phyloP scores from a whole-genome alignment of 148 eudicot genomes.

The Chenopodium quinoa region DNA sequence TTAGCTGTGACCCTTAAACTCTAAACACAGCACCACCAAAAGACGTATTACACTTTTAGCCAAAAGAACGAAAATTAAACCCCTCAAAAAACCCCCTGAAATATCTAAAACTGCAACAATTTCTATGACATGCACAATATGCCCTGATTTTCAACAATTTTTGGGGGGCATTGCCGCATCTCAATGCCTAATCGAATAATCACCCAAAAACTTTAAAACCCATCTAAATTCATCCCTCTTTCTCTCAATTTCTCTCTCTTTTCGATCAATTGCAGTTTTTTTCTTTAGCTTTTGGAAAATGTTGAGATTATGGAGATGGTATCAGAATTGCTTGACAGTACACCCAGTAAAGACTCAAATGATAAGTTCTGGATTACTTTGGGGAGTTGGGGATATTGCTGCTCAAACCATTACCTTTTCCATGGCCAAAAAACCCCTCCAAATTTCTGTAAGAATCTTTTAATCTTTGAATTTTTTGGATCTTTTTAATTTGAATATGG shows the following conservation, averaged over 20 bases:
- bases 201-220: conserved; percentile 4
- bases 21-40: not conserved
- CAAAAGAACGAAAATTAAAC: not conserved
- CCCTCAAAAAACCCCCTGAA: not conserved
- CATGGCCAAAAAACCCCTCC: conserved; percentile 34
- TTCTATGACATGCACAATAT: not conserved
- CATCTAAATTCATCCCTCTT: not conserved
- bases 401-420: conserved; percentile 76
- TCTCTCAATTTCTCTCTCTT: not conserved
- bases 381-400: conserved; percentile 89
- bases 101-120: not conserved
- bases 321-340: conserved; percentile 68
- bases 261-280: not conserved
- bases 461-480: not conserved
- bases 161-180: not conserved
- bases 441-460: conserved; percentile 23
- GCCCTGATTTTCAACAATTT: not conserved
- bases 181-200: not conserved
- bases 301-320: conserved; percentile 90
- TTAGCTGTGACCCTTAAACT: not conserved
- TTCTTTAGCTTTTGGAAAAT: conserved; percentile 24
- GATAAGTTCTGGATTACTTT: conserved; percentile 82
- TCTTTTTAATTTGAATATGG: not conserved
- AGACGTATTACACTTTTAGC: not conserved
- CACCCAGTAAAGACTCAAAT: conserved; percentile 95